phyloP scores from a whole-genome alignment of 306 rosid genomes.

The Acacia confusa region DNA sequence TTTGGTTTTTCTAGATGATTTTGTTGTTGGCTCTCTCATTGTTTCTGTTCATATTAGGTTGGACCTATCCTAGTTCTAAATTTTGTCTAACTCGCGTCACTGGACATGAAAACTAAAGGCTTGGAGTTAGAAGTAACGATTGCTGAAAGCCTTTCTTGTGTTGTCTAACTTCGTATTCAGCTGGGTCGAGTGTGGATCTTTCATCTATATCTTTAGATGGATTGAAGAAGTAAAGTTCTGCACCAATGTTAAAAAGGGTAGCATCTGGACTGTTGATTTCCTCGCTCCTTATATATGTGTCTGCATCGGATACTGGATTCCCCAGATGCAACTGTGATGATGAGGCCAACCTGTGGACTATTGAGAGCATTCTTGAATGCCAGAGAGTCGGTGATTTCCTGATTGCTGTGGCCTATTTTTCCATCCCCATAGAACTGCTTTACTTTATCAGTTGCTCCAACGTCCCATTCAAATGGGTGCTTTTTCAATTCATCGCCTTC shows the following conservation, averaged over 20 bases:
- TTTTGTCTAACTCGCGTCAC: constrained; percentile 35
- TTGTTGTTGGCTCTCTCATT: constrained; percentile 42
- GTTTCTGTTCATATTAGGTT: constrained; percentile 20
- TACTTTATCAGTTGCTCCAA: constrained; percentile 97
- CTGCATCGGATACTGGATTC: constrained; percentile 61
- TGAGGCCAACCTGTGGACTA: constrained; percentile 82
- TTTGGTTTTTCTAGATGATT: not conserved
- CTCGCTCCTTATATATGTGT: constrained; percentile 51
- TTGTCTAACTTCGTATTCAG: constrained; percentile 8
- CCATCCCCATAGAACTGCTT: constrained; percentile 92
- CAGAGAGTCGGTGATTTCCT: constrained; percentile 97
- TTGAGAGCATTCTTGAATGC: constrained; percentile 86
- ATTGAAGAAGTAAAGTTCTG: constrained; percentile 57
- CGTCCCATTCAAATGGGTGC: constrained; percentile 99
- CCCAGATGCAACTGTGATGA: constrained; percentile 96
- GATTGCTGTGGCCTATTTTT: constrained; percentile 97
- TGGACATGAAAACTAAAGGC: constrained; percentile 53
- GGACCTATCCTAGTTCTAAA: constrained; percentile 36
- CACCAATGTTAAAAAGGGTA: constrained; percentile 88
- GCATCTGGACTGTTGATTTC: constrained; percentile 66
- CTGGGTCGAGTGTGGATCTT: constrained; percentile 34
- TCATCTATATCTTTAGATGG: constrained; percentile 55
- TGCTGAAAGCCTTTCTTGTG: constrained; percentile 32
- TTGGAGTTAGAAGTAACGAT: constrained; percentile 39
- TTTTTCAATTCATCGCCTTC: constrained; percentile 87